Evolutionary conservation across 495 filamentous ascomycete species (phyloP), one percentile per base, ranked within the genome.

Genomic region (Penicillium coprophilum): DNA sequence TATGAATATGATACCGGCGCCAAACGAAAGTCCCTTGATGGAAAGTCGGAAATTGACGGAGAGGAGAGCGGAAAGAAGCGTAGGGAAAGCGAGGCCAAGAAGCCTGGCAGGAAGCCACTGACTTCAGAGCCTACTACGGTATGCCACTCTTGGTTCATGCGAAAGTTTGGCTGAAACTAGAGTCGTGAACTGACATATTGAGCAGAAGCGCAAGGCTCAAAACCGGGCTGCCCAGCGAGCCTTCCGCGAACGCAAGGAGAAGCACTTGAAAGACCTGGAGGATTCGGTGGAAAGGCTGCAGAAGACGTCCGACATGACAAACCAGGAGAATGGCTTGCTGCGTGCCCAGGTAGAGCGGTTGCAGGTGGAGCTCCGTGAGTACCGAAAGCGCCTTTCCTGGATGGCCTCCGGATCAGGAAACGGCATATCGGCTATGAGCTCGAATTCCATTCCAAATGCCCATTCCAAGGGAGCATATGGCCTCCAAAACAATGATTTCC

Each of bases 181-280:
- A 31, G 30, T 36, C 46, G 63, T 43, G 32, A 44, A 68, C 82
- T 86, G 71, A 89, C 71, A 34, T 27, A 10, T 46, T n/a, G 2
- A 56, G 34, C 63, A 97, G 92, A 99, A 99, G 78, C 90, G 94
- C 60, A 99, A 99, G 75, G 94, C 95, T 11, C 94, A 99, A 68
- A 99, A 99, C 62, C 87, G 94, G 55, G 94, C 95, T 1, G 94
- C 94, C 27, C 94, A 99, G 74, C 84, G 94, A 40, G 94, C 94
- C 7, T 99, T 99, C 83, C 83, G 94, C 23, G 94, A 99, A 69
- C 89, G 94, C 46, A 99, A 99, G 76, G 94, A 99, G 74, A 96
- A 90, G 73, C 94, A 99, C 65, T 68, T 99, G 41, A 96, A 93
- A 68, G 95, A 99, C 65, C 78, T 99, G 24, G 94, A 99, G 71